Base-by-base conservation (phyloP, 1,139 yeast species). In the Scheffersomyces lignicola region DNA sequence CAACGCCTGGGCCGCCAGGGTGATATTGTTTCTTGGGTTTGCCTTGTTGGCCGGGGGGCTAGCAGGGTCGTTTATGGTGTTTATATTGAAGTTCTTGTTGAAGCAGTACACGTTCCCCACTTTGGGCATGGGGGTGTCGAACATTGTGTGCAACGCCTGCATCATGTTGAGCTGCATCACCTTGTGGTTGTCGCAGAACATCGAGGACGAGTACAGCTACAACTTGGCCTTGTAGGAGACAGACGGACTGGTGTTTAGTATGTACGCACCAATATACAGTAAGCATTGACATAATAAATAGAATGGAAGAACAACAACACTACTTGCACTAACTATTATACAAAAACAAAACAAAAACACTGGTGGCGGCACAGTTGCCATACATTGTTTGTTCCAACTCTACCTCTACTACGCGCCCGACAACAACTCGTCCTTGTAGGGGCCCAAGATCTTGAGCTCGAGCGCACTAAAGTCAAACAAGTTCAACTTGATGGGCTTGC, bases 161-260 rank as follows among this genome's bases (percentile, higher is more conserved):
- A 79, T 92, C 24, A 84, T 90, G 88, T 65, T 87, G 49, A 86
- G 96, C 65, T 89, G 97, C 58, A 79, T 88, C 36, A 71, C 83
- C 5, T 69, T 92, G 49, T 92, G 97, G 97, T 68, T 90, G 42
- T 88, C 96, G 11, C 97, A 90, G 59, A 90, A 89, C 56, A 81
- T 89, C 41, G 97, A 92, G 58, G 97, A 90, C 55, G 97, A 90
- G 61, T 90, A 89, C 62, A 85, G 95, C 45, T 90, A 92, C 58
- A 84, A 95, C 34, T 75, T 89, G 55, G 90, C 95, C 33, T 69
- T 90, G 48, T 88, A 64, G 61, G 10, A 24, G 13, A 7, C 14
- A 15, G 9, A 11, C 26, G 8, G 23, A 20, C n/a, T 20, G n/a
- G 8, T 20, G n/a, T n/a, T 20, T 9, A 20, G n/a, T 9, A 20